phyloP scores from a whole-genome alignment of 1,139 yeast genomes.

The Saccharomyces pastorianus region DNA sequence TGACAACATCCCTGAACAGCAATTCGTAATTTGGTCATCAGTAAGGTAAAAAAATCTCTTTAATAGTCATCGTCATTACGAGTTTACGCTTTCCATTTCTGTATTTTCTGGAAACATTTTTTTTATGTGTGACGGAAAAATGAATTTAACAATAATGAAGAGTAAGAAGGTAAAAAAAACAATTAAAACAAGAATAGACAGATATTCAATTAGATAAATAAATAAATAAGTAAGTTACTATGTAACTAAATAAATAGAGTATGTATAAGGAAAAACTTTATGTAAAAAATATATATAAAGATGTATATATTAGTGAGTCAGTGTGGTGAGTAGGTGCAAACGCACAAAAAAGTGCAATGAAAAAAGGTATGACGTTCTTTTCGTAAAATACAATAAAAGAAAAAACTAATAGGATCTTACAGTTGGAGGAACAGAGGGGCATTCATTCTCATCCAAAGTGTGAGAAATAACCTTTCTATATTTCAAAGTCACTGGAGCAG shows the following conservation, averaged over 20 bases:
- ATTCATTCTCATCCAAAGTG: constrained; percentile 85
- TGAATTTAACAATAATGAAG: too few species aligned
- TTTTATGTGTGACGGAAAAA: neutral
- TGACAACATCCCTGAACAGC: constrained; percentile 95
- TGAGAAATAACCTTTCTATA: constrained; percentile 81
- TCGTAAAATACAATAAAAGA: neutral
- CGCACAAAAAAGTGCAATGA: neutral
- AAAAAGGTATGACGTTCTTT: neutral
- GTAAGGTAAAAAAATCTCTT: neutral
- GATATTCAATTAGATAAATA: constrained; percentile 6
- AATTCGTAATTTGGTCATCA: constrained; percentile 29
- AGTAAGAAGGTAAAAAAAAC: constrained; percentile 1
- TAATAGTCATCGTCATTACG: neutral
- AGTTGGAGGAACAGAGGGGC: constrained; percentile 95
- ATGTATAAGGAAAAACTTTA: neutral
- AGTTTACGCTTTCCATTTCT: neutral
- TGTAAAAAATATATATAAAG: neutral
- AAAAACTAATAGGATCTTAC: constrained; percentile 70
- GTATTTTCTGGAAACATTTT: too few species aligned
- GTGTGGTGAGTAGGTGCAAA: neutral
- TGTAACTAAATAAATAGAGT: constrained; percentile 2
- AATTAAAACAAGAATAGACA: neutral
- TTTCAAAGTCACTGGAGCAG: constrained; percentile 64
- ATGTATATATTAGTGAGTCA: neutral
- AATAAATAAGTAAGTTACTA: constrained; percentile 10